These are phyloP conservation scores for Pelargonium fulgidum DNA, from an alignment of 441 rosid species.

Conservation along the genomic window DNA sequence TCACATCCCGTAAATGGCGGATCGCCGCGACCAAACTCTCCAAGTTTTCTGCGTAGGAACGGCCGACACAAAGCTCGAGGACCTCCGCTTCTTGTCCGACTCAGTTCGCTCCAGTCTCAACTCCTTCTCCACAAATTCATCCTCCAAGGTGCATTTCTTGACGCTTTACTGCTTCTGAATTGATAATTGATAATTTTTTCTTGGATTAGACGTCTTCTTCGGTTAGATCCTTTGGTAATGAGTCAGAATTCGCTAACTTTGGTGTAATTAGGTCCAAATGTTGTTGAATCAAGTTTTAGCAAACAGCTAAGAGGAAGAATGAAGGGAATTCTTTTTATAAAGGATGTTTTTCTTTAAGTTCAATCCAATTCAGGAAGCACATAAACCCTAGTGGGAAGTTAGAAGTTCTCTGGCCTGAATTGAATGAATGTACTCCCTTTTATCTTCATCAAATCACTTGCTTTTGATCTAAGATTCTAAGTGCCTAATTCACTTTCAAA, in stretches of 20 bases:
- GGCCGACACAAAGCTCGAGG: conserved; percentile 1
- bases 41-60: conserved; percentile 6
- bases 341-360: no score
- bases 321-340: no score
- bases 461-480: no score
- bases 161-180: not conserved
- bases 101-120: conserved; percentile 44
- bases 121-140: conserved; percentile 34
- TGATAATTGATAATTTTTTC: not conserved
- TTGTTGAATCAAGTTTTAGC: not conserved
- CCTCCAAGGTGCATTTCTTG: conserved; percentile 40
- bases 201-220: not conserved
- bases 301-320: not conserved
- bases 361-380: no score
- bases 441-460: no score
- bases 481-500: no score
- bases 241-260: not conserved
- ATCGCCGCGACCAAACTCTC: not conserved
- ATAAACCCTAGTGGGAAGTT: no score
- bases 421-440: no score
- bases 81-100: not conserved
- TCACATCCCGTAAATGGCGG: not conserved
- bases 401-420: no score
- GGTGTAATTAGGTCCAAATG: not conserved
- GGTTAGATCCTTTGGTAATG: not conserved